Evolutionary conservation across 169 alveolate species (phyloP), one percentile per base, ranked within the genome.

Genomic region (Plasmodium blacklocki): DNA sequence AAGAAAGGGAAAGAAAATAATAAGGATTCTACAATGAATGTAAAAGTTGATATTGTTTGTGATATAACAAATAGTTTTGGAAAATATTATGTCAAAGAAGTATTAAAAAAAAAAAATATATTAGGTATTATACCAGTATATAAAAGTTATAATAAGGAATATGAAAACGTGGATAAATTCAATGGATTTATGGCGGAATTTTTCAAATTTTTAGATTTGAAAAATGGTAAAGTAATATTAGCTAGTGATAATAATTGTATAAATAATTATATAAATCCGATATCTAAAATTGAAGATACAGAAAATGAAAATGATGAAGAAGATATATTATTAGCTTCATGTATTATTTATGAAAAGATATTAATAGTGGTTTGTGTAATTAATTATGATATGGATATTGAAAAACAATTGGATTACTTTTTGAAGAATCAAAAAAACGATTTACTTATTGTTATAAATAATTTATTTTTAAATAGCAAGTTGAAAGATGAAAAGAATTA

Each of bases 51-150:
- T 19, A 58, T 83, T 21, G 70, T 83, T 68, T 83, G 85, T 29
- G 91, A 83, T 73, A 68, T 83, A 56, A 83, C 91, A 72, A 83
- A 83, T 72, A 83, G 58, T 68, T 83, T 83, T 47, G 91, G 91
- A 23, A 83, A 73, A 66, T 50, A 83, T 68, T 83, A 83, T 83
- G 74, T 49, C 15, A 58, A 68, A 67, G 83, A 83, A 56, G 80
- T 58, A 15, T 14, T 70, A 12, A 68, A 56, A 54, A 68, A 72
- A 63, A 83, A 83, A 83, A 23, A 83, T 72, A 47, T 83, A 54
- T 21, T 83, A 54, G 80, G 91, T 1, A 83, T 83, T 68, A 83
- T 83, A 39, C 91, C 91, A 14, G 83, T 83, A 68, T 68, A 68
- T 73, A 83, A 83, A 83, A 45, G 56, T 32, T 67, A 83, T 49